A percentile compares a stretch with the other conserved stretches of the same genome.
Evolutionary conservation across 352 stramenopile genomes (phyloP).

Genomic region (Pythium oligandrum): DNA sequence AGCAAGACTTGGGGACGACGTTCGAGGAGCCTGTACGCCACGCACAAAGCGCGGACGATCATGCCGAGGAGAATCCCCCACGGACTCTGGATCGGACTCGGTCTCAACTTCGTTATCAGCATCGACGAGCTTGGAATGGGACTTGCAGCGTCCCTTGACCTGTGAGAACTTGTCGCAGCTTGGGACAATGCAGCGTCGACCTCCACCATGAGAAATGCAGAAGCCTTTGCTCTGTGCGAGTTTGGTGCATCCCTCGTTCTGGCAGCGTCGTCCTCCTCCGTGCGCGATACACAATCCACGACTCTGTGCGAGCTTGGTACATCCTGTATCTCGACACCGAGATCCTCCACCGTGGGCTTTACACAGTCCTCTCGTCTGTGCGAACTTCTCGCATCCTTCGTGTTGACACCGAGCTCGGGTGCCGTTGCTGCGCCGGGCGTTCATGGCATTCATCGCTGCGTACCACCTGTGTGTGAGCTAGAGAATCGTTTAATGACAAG

Average conservation of each 20-base stretch:
- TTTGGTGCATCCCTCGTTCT: conserved; percentile 67
- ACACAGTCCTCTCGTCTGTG: conserved; percentile 72
- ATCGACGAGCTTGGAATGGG: conserved; percentile 67
- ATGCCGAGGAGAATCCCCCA: conserved; percentile 10
- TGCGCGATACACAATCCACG: conserved; percentile 76
- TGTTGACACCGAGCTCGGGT: conserved; percentile 77
- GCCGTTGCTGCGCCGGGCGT: conserved; percentile 36
- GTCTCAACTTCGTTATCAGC: conserved; percentile 7
- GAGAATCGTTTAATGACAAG: conserved; percentile 30
- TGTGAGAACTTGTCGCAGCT: conserved; percentile 88
- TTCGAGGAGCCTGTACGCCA: conserved; percentile 16
- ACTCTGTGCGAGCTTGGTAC: conserved; percentile 79
- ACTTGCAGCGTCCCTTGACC: conserved; percentile 83
- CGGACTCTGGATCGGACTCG: conserved; percentile 6
- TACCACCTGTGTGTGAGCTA: conserved; percentile 3
- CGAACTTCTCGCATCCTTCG: conserved; percentile 77
- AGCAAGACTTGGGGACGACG: conserved; percentile 21
- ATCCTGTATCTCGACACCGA: conserved; percentile 66
- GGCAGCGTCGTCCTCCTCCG: conserved; percentile 67
- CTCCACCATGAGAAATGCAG: conserved; percentile 79
- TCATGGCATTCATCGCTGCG: conserved; percentile 7
- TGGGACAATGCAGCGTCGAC: conserved; percentile 59
- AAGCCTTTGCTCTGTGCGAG: conserved; percentile 75
- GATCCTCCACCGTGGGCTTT: conserved; percentile 83
- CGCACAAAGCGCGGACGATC: conserved; percentile 13